Conservation (phyloP, 768 basidiomycete species). For the Nevesoporus exiguus region DNA sequence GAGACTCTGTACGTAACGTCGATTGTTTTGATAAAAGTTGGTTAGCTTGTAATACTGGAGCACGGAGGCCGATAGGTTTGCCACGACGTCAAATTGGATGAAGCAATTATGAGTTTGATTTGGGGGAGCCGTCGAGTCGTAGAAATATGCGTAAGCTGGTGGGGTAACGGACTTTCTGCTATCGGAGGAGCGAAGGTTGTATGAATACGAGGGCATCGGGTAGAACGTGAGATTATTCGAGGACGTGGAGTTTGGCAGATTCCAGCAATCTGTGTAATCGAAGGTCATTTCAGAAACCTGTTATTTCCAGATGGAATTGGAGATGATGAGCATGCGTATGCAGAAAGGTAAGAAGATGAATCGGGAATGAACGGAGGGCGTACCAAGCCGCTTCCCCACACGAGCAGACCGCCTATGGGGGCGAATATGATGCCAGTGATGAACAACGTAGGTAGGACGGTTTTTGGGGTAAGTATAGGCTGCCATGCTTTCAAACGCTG, state of each 20-base stretch:
- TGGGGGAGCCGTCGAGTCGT: conserved; percentile 43
- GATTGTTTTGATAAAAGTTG: conserved; percentile 98
- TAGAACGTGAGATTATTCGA: conserved; percentile 38
- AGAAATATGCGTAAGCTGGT: conserved; percentile 76
- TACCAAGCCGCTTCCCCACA: conserved; percentile 81
- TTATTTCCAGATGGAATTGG: conserved; percentile 4
- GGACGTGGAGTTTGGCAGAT: conserved; percentile 38
- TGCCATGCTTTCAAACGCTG: conserved; percentile 99
- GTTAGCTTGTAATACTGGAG: conserved; percentile 96
- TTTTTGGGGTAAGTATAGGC: conserved; percentile 97
- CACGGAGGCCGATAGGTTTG: conserved; percentile 67
- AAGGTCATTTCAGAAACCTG: conserved; percentile 91
- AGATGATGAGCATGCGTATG: neutral
- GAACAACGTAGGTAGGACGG: conserved; percentile 94
- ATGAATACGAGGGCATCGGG: conserved; percentile 64
- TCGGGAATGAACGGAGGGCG: conserved; percentile 28
- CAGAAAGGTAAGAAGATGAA: conserved; percentile 14
- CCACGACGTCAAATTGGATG: conserved; percentile 80
- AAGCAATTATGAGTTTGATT: conserved; percentile 59
- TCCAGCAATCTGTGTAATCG: conserved; percentile 93
- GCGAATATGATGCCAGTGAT: conserved; percentile 93
- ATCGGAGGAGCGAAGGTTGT: conserved; percentile 58
- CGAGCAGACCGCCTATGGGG: conserved; percentile 90
- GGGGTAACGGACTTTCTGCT: conserved; percentile 42
- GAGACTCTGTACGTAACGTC: conserved; percentile 92